These are phyloP conservation scores for Starmerella gropengiesseri DNA, from an alignment of 805 yeast species.

Conservation along the genomic window DNA sequence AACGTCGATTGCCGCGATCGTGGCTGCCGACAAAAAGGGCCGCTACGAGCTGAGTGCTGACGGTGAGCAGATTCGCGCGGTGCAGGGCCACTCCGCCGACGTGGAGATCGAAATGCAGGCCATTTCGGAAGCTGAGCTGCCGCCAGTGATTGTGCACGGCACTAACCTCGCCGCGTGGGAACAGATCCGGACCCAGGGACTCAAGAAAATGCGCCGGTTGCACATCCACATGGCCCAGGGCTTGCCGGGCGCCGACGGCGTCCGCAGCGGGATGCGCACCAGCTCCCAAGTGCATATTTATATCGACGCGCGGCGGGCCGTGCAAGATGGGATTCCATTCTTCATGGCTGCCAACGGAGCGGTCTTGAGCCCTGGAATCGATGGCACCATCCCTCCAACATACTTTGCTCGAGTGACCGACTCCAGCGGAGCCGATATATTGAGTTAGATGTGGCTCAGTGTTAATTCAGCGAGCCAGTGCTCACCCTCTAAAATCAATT, in stretches of 20 bases:
- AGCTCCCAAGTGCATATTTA: slow-evolving; percentile 48
- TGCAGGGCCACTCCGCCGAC: slow-evolving; percentile 78
- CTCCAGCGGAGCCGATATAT: slow-evolving; percentile 20
- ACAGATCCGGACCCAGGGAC: slow-evolving; percentile 44
- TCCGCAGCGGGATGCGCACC: slow-evolving; percentile 66
- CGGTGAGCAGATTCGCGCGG: slow-evolving; percentile 55
- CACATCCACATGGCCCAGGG: slow-evolving; percentile 80
- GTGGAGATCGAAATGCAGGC: slow-evolving; percentile 36
- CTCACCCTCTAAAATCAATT: no score
- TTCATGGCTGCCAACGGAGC: slow-evolving; percentile 66
- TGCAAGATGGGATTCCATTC: slow-evolving; percentile 39
- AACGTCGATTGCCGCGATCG: slow-evolving; percentile 52
- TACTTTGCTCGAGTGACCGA: slow-evolving; percentile 37
- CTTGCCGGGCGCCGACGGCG: slow-evolving; percentile 36
- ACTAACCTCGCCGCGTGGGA: slow-evolving; percentile 45
- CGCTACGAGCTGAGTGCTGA: slow-evolving; percentile 45
- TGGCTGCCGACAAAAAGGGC: slow-evolving; percentile 54
- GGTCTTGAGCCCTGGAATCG: slow-evolving; percentile 52
- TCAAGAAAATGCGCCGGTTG: slow-evolving; percentile 60
- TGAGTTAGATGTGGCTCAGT: not conserved
- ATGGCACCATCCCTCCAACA: slow-evolving; percentile 40
- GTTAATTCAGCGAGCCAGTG: no score
- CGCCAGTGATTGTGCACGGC: slow-evolving; percentile 64
- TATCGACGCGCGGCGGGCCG: slow-evolving; percentile 44
- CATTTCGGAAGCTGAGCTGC: slow-evolving; percentile 37